These are phyloP conservation scores for Lycium barbarum DNA, from an alignment of 257 asterid species.

Conservation along the genomic window DNA sequence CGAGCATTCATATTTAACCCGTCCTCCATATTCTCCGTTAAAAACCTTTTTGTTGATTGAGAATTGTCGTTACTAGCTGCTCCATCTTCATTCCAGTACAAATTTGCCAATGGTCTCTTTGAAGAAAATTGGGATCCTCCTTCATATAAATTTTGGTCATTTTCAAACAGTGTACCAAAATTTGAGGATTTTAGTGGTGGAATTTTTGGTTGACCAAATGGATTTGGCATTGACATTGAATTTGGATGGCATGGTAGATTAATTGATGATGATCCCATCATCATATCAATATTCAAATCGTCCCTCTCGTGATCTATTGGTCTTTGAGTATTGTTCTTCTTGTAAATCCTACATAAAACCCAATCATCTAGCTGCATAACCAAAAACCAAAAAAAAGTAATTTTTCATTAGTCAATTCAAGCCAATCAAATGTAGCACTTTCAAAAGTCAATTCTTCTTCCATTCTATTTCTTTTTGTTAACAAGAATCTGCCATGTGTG, in stretches of 20 bases:
- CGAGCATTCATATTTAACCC: constrained; percentile 26
- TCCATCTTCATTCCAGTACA: constrained; percentile 56
- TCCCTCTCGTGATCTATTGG: constrained; percentile 70
- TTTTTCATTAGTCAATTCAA: not conserved
- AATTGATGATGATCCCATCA: constrained; percentile 40
- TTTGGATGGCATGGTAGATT: constrained; percentile 36
- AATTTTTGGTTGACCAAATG: constrained; percentile 40
- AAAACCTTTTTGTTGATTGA: constrained; percentile 59
- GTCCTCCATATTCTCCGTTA: constrained; percentile 47
- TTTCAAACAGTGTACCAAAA: constrained; percentile 52
- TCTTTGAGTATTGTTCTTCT: constrained; percentile 65
- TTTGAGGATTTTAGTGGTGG: constrained; percentile 37
- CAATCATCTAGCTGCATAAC: constrained; percentile 67
- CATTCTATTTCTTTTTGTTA: not conserved
- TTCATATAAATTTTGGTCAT: constrained; percentile 50
- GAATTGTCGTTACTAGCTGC: constrained; percentile 33
- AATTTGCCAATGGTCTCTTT: constrained; percentile 31
- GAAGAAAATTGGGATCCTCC: constrained; percentile 42
- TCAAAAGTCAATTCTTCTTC: not conserved
- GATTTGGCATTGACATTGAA: constrained; percentile 36
- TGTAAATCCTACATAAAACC: constrained; percentile 60
- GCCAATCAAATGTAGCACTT: not conserved
- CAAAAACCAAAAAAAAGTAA: not conserved
- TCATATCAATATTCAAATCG: constrained; percentile 48
- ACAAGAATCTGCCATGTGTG: not conserved